Evolutionary conservation across 2,329 filamentous ascomycete species (phyloP), one percentile per base, ranked within the genome.

Genomic region (Graphilbum ipis-grandicollis): DNA sequence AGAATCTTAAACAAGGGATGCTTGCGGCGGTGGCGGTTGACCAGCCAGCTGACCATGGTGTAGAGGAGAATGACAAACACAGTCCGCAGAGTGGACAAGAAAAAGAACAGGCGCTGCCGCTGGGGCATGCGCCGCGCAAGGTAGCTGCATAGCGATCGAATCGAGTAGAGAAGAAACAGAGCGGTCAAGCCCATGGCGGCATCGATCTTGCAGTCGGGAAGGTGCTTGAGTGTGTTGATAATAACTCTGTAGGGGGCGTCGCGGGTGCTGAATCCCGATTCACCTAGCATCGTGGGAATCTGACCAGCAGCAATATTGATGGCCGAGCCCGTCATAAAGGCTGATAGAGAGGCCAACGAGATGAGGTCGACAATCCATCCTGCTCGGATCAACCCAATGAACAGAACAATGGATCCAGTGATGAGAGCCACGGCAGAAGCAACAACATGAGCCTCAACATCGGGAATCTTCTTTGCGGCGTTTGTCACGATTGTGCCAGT

Each of bases 301-400:
- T 98, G 90, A 25, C 90, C 86, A 19, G 74, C 69, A 14, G 72
- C 75, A 51, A 98, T 96, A 48, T 72, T 93, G 55, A 98, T 69
- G 37, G 88, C 85, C 5, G 88, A 93, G 3, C 88, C 88, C 0
- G 90, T 96, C 81, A 96, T 94, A 62, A 93, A 96, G 3, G 90
- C 85, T 0, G 82, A 86, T 37, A 96, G 82, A 0, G 86, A 82
- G 2, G 84, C 77, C 39, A 94, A 71, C 1, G 90, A 82, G 48
- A 96, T 94, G 49, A 94, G 71, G 46, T 96, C 85, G 34, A 94
- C 85, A 35, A 96, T 76, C 74, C 85, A 93, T 6, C 90, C 88
- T 28, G 77, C 69, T 33, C 86, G 75, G 31, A 82, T 60, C 3
- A 94, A 60, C 4, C 88, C 90, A 42, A 96, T 70, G 43, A 75